Evolutionary conservation across 345 rosid species (phyloP).

Genomic region (Eucalyptus microcorys): DNA sequence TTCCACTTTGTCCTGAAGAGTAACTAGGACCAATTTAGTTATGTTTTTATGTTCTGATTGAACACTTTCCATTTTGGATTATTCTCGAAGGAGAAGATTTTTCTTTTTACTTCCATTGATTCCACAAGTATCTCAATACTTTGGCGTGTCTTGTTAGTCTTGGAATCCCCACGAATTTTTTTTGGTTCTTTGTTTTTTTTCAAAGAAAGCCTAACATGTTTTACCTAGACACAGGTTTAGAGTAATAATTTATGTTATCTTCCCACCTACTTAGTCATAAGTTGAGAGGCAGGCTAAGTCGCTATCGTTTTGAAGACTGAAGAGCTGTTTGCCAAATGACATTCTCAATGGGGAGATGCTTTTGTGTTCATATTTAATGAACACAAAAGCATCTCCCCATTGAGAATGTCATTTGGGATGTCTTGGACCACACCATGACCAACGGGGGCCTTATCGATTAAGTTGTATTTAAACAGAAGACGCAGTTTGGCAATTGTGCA

Average conservation of each 20-base stretch:
- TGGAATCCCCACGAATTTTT: not conserved
- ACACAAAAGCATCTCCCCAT: too few species aligned
- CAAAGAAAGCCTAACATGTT: not conserved
- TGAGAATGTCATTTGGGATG: too few species aligned
- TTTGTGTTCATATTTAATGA: too few species aligned
- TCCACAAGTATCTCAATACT: not conserved
- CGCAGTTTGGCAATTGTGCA: not conserved
- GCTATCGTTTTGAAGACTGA: not conserved
- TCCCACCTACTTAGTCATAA: not conserved
- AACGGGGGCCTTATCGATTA: not conserved
- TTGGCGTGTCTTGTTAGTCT: not conserved
- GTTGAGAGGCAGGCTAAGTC: too few species aligned
- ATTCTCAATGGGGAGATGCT: not conserved
- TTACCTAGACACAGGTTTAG: not conserved
- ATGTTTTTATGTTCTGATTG: fast-evolving
- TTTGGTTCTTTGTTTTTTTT: not conserved
- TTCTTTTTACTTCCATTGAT: too few species aligned
- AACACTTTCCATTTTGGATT: too few species aligned
- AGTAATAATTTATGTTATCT: not conserved
- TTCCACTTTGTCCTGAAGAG: too few species aligned
- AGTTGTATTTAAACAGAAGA: not conserved
- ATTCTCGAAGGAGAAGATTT: too few species aligned
- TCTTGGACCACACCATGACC: not conserved
- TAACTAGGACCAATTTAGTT: too few species aligned
- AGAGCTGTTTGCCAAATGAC: not conserved